Evolutionary conservation across 306 rosid genomes (phyloP).

Genomic region (Citrullus amarus): DNA sequence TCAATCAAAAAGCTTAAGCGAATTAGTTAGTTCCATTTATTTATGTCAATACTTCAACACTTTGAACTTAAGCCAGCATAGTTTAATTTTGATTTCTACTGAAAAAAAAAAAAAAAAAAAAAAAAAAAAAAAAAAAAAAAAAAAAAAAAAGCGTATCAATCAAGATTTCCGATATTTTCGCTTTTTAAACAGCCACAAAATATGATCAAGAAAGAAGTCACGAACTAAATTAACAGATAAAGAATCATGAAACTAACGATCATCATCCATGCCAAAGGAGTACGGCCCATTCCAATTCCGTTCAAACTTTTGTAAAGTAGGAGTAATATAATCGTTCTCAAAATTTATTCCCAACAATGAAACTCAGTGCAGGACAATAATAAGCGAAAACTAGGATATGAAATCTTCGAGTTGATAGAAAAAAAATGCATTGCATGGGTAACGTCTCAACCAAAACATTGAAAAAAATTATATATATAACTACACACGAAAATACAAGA

Average conservation of each 20-base stretch:
- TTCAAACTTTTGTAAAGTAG: neutral
- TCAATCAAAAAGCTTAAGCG: too few relatives aligned
- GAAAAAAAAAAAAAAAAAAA: neutral
- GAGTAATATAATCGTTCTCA: too few relatives aligned
- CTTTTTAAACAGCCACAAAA: neutral
- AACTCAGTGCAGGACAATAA: neutral
- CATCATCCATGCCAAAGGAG: neutral
- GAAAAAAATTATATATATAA: neutral
- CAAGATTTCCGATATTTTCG: too few relatives aligned
- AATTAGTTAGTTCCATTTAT: too few relatives aligned
- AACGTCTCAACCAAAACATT: neutral
- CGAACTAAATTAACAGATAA: neutral
- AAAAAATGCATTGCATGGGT: neutral
- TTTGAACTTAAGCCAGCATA: neutral
- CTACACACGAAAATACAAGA: neutral
- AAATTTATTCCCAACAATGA: neutral
- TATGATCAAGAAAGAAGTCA: neutral
- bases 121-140: too few relatives aligned
- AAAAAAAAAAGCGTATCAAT: neutral
- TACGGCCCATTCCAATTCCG: neutral
- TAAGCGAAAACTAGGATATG: neutral
- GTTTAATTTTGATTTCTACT: neutral
- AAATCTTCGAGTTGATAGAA: neutral
- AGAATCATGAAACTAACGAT: neutral
- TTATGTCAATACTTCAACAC: neutral